Evolutionary conservation across 352 stramenopile species (phyloP), one percentile per base, ranked within the genome.

Genomic region (Globisporangium polare): DNA sequence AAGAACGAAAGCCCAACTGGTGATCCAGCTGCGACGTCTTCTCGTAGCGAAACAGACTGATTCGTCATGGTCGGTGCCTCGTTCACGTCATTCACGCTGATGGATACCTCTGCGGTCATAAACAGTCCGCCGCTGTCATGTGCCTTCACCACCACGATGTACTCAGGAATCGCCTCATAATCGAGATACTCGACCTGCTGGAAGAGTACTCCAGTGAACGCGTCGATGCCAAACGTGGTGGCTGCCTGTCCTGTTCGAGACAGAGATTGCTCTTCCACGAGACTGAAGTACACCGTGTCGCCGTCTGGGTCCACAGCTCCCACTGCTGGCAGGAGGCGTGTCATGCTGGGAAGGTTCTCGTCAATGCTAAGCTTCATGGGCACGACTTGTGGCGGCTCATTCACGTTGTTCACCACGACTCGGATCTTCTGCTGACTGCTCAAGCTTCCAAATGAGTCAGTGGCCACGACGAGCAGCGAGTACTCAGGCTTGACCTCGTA

Each of bases 191-290:
- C 55, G 3, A 51, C 45, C 37, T 67, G 41, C 46, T 80, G 69
- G 42, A 71, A 81, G 8, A 88, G 22, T 27, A 80, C 17, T 1
- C 78, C 78, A 33, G 60, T 80, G 0, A 68, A 50, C 12, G 42
- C 26, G 50, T 83, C 73, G 55, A 88, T 73, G 3, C 39, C 70
- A 65, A 88, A 88, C 22, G 66, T 71, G 2, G 35, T 67, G 13
- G 75, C 58, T 42, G 60, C 57, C 3, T 39, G 29, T 27, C 17
- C 27, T 8, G 12, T 31, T 5, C 27, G 37, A 1, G 53, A 9
- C 0, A 5, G 4, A 0, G 62, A 67, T 5, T 33, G 54, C 49
- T 79, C 72, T 12, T 42, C 55, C 3, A 73, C 45, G 6, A 79
- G 59, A n/a, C 43, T 67, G 39, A 66, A 76, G 12, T 33, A 24